Base-by-base conservation (phyloP, 352 stramenopile species). In the Globisporangium mamillatum region DNA sequence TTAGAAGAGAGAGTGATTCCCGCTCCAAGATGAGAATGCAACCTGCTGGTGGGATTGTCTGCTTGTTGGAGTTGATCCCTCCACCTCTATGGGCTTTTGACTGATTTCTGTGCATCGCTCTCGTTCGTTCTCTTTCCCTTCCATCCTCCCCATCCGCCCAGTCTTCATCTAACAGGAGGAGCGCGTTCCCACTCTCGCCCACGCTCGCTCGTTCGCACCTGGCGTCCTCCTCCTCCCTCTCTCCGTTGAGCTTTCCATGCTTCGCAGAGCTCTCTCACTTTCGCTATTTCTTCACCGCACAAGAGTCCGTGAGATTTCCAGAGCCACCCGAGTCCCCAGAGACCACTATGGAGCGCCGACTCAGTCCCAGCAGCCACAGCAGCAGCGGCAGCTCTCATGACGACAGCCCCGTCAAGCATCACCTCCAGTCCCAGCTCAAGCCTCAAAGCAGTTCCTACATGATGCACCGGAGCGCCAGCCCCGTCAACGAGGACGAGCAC, bases 151-250 rank as follows among this genome's bases (percentile, higher is more conserved):
- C 60, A 64, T 52, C 38, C 41, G 36, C 32, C 58, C 58, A 52
- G 60, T 56, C 60, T 66, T 66, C 60, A 59, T 66, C 60, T 66
- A 66, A 66, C 60, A 66, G 50, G 60, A 55, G 60, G 60, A 65
- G 44, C 18, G 27, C 60, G 10, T 36, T 48, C 60, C 34, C 60
- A 57, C 38, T 64, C 56, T 52, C 18, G 18, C 44, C 44, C 44
- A 24, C 55, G 27, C n/a, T 38, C 60, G 60, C 60, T 66, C 60
- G 60, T 66, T 22, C 46, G 46, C 60, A 66, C n/a, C 20, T 34
- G 27, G 54, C 5, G 44, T 46, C 34, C 1, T 16, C 38, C 38
- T 22, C 48, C 12, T 27, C 22, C 12, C 20, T 12, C 48, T 46
- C 29, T 20, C 22, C 44, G 3, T 59, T 20, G 54, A 4, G 25